Evolutionary conservation across 2,329 filamentous ascomycete genomes (phyloP).

Genomic region (Colletotrichum truncatum): DNA sequence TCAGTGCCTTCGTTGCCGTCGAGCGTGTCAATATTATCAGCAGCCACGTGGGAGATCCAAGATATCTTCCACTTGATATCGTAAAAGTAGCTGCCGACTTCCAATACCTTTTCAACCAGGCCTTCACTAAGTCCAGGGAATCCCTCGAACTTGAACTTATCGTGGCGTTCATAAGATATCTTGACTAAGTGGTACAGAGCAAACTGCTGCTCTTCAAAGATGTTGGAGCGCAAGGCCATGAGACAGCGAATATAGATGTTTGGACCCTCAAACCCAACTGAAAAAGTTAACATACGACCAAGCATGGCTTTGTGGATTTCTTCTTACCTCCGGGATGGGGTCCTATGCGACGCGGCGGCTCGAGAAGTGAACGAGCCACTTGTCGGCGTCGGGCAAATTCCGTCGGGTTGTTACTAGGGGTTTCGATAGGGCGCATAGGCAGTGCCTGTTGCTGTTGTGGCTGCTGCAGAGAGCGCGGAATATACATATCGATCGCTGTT

Average conservation of each 20-base stretch:
- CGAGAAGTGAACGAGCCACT: conserved; percentile 38
- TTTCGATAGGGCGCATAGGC: conserved; percentile 77
- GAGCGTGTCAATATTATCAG: conserved; percentile 57
- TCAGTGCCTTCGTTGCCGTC: conserved; percentile 60
- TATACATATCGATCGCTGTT: conserved; percentile 63
- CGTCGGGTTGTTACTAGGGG: conserved; percentile 77
- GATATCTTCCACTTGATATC: conserved; percentile 83
- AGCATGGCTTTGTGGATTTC: no score
- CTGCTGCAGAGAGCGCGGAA: conserved; percentile 61
- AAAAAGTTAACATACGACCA: not conserved
- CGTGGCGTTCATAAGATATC: conserved; percentile 92
- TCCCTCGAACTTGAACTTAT: conserved; percentile 94
- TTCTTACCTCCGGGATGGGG: conserved; percentile 69
- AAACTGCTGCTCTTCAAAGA: conserved; percentile 87
- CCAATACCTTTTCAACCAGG: conserved; percentile 83
- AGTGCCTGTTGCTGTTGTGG: conserved; percentile 70
- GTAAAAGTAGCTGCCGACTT: conserved; percentile 82
- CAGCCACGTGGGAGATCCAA: conserved; percentile 59
- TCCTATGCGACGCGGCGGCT: conserved; percentile 21
- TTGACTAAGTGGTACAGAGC: conserved; percentile 93
- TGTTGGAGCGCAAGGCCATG: conserved; percentile 81
- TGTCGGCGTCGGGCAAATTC: conserved; percentile 71
- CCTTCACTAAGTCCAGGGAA: conserved; percentile 90
- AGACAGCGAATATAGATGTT: conserved; percentile 93
- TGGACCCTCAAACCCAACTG: conserved; percentile 74